Base-by-base conservation (phyloP, 202 grass and related monocot genomes). In the Schoenoplectus tabernaemontani region DNA sequence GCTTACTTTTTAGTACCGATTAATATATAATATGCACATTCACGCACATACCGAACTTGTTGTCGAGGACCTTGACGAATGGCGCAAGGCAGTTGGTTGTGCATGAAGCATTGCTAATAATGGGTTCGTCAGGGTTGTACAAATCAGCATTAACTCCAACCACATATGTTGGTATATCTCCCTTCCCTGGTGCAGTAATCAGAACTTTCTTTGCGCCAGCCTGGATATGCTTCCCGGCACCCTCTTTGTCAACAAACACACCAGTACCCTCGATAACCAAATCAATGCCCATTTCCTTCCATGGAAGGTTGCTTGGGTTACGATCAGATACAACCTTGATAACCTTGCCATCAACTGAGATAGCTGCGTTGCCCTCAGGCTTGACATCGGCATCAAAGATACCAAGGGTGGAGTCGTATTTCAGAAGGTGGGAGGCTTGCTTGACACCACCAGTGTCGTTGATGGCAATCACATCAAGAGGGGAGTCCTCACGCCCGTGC, bases 71-170 rank as follows among this genome's bases (percentile, higher is more conserved):
- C 85, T 97, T 97, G 89, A 97, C 93, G 85, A 97, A 97, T 0
- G 93, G 93, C 3, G 93, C 91, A 79, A 97, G 91, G 89, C 93
- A 97, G 78, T 97, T 97, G 81, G 91, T 97, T 23, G 93, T 97
- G 87, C 93, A 97, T 1, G 93, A 93, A 46, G 93, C 93, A 76
- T 97, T 97, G 83, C 95, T 94, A 83, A 97, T 90, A 82, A 97
- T 97, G 79, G 89, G 59, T 80, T 94, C 93, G 4, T 84, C 87
- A 42, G 44, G 85, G 79, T 16, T 85, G 84, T 97, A 97, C 30
- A 46, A 24, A 4, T 91, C 93, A 4, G 87, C 93, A 24, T 97
- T 97, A 68, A 97, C 93, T 10, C 93, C 93, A 30, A 85, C 78
- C 34, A 94, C 95, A 74, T 98, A 98, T 75, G 95, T 98, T 3